phyloP scores from a whole-genome alignment of 2,329 filamentous ascomycete genomes.

The Penicillium sp. region DNA sequence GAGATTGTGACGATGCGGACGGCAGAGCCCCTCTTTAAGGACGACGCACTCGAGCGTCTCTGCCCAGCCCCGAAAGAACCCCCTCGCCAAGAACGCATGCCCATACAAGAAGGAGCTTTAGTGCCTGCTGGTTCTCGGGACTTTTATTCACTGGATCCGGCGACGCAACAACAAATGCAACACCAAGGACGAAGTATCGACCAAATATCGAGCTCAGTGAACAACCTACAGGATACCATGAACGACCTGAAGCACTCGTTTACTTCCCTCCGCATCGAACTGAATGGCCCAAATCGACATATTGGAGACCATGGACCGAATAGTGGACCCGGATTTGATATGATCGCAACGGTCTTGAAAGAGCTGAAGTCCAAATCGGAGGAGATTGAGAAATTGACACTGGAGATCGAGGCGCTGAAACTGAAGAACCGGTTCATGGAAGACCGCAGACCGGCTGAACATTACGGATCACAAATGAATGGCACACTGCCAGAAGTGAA shows the following conservation, averaged over 20 bases:
- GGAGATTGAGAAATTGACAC: constrained; percentile 38
- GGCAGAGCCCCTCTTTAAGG: constrained; percentile 35
- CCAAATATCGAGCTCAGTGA: constrained; percentile 40
- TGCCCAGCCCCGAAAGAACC: constrained; percentile 23
- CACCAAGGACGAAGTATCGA: constrained; percentile 38
- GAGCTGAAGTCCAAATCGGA: constrained; percentile 41
- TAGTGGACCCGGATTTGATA: constrained; percentile 31
- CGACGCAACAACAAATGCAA: constrained; percentile 36
- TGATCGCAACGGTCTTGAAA: constrained; percentile 39
- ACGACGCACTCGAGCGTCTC: constrained; percentile 33
- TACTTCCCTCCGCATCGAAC: constrained; percentile 36
- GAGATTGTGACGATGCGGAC: constrained; percentile 43
- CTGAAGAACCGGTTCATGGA: constrained; percentile 36
- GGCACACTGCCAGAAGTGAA: constrained; percentile 28
- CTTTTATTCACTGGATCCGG: constrained; percentile 16
- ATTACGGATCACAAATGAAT: constrained; percentile 8
- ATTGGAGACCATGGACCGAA: constrained; percentile 19
- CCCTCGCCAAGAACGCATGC: constrained; percentile 16
- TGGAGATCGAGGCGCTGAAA: constrained; percentile 40
- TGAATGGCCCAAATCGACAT: constrained; percentile 31
- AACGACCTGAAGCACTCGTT: constrained; percentile 41
- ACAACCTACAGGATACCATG: constrained; percentile 41
- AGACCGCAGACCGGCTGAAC: constrained; percentile 23
- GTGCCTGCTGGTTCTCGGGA: constrained; percentile 21
- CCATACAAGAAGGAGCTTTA: constrained; percentile 23